Evolutionary conservation across 164 flowering plant species (phyloP).

Genomic region (Magnolia sinica): DNA sequence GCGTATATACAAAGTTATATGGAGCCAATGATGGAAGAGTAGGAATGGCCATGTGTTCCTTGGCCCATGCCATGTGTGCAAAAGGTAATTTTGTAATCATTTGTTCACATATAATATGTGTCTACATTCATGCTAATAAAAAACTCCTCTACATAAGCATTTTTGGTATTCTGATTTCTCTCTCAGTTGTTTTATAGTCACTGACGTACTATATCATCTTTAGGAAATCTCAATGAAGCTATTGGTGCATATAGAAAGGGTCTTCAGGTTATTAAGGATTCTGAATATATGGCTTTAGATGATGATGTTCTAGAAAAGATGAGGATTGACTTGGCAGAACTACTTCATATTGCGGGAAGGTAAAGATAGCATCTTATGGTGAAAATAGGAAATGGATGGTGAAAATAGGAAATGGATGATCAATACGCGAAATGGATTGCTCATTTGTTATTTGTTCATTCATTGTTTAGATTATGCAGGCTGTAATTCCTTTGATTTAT

Average conservation of each 20-base stretch:
- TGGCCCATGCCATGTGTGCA: conserved; percentile 77
- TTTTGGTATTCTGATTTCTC: neutral
- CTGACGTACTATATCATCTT: conserved; percentile 1
- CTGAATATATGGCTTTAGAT: conserved; percentile 51
- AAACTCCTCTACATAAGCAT: neutral
- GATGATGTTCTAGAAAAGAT: conserved; percentile 66
- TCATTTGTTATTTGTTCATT: neutral
- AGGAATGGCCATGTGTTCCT: conserved; percentile 80
- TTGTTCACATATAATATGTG: neutral
- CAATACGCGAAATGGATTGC: conserved; percentile 1
- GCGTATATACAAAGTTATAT: conserved; percentile 50
- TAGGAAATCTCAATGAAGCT: conserved; percentile 75
- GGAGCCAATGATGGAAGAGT: conserved; percentile 87
- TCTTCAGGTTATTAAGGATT: conserved; percentile 54
- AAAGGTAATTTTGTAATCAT: conserved; percentile 41
- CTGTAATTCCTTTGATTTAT: neutral
- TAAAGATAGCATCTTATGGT: conserved; percentile 21
- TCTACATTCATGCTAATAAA: neutral
- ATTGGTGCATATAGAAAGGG: conserved; percentile 57
- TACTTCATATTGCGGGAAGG: conserved; percentile 89
- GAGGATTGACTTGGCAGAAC: conserved; percentile 80
- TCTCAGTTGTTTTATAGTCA: neutral
- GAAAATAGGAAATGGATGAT: conserved; percentile 1
- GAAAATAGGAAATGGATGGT: neutral
- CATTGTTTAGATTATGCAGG: too few relatives aligned